Evolutionary conservation across 2,329 filamentous ascomycete genomes (phyloP).

Genomic region (Uncinocarpus reesii): DNA sequence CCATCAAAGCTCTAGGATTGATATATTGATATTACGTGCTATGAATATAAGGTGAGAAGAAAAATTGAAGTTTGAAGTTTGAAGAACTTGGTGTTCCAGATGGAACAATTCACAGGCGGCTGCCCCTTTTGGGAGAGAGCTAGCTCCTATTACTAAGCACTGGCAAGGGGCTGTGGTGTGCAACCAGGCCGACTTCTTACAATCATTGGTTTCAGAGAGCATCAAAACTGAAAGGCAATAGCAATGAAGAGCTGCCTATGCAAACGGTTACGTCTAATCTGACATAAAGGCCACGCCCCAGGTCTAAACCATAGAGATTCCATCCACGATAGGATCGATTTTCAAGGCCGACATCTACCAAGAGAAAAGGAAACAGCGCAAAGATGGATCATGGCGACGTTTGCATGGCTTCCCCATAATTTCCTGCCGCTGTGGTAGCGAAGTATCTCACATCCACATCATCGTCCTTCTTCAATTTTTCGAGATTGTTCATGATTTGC

Average conservation of each 20-base stretch:
- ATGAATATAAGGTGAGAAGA: no score
- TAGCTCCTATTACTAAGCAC: no score
- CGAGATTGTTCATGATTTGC: conserved; percentile 76
- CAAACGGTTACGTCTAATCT: conserved; percentile 13
- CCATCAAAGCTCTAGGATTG: no score
- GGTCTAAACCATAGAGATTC: conserved; percentile 6
- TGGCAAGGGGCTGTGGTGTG: no score
- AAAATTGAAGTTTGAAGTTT: no score
- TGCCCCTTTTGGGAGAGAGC: no score
- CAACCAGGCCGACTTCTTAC: no score
- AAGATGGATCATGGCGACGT: conserved; percentile 36
- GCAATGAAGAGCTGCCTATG: conserved; percentile 7
- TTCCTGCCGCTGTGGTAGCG: conserved; percentile 72
- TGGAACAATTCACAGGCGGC: no score
- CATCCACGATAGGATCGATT: conserved; percentile 1
- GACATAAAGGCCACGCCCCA: conserved; percentile 7
- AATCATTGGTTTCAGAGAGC: neutral
- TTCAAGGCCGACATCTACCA: conserved; percentile 1
- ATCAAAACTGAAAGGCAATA: neutral
- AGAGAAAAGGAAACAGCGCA: neutral
- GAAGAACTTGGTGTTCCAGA: no score
- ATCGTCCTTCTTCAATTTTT: conserved; percentile 92
- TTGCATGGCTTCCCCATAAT: conserved; percentile 45
- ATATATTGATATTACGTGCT: no score
- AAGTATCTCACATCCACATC: conserved; percentile 98